These are phyloP conservation scores for Xylariales sp. DNA, from an alignment of 2,329 filamentous ascomycete species.

Conservation along the genomic window DNA sequence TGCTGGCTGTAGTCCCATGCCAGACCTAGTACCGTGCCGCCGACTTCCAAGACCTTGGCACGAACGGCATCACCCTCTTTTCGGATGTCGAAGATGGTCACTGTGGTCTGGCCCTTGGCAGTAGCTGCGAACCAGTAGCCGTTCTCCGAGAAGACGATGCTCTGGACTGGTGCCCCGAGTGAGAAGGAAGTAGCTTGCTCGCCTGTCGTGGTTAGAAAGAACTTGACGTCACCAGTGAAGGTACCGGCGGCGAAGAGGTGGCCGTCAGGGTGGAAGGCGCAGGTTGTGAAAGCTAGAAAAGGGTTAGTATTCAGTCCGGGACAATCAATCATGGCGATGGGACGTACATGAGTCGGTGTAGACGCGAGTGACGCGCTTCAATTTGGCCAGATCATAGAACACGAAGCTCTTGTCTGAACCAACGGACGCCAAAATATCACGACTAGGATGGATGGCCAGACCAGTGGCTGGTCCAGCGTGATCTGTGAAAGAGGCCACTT, in stretches of 20 bases:
- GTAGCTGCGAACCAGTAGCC: conserved; percentile 91
- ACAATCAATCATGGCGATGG: neutral
- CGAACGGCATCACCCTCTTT: conserved; percentile 80
- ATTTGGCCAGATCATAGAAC: conserved; percentile 72
- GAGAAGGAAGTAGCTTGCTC: conserved; percentile 71
- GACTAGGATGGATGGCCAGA: conserved; percentile 76
- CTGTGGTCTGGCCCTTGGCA: conserved; percentile 68
- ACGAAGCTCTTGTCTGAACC: conserved; percentile 90
- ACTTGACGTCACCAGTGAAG: conserved; percentile 73
- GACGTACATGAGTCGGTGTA: conserved; percentile 74
- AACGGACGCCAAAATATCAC: conserved; percentile 78
- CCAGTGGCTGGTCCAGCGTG: conserved; percentile 79
- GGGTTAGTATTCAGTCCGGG: neutral
- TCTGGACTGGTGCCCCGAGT: conserved; percentile 64
- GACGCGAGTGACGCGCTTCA: conserved; percentile 69
- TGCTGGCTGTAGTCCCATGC: conserved; percentile 95
- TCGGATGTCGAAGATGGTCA: conserved; percentile 87
- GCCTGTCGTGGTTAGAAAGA: conserved; percentile 82
- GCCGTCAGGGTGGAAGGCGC: conserved; percentile 93
- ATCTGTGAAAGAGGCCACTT: conserved; percentile 66
- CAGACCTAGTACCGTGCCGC: conserved; percentile 69
- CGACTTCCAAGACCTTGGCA: conserved; percentile 82
- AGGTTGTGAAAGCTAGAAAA: conserved; percentile 55
- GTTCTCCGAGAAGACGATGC: conserved; percentile 88
- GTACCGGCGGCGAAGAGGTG: conserved; percentile 85